phyloP scores from a whole-genome alignment of 345 rosid genomes.

The Lepidium africanum region DNA sequence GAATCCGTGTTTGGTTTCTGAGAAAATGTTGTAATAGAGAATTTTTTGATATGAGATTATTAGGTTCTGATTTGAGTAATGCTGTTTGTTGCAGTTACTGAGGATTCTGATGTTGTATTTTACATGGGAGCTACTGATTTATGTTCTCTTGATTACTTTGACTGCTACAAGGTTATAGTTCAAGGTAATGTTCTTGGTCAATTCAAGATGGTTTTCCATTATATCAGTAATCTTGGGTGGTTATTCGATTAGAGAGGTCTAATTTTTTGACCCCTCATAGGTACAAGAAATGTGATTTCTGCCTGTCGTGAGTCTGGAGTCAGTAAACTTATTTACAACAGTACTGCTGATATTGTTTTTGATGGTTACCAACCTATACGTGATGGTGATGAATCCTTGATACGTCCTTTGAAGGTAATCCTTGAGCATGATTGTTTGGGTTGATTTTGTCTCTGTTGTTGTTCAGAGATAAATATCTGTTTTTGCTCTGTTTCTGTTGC shows the following conservation, averaged over 20 bases:
- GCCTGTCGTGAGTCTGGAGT: constrained; percentile 81
- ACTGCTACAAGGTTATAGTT: constrained; percentile 60
- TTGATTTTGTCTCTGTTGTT: not conserved
- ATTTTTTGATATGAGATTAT: not conserved
- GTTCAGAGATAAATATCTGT: constrained; percentile 14
- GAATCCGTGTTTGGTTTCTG: not conserved
- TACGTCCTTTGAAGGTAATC: constrained; percentile 56
- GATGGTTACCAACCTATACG: constrained; percentile 62
- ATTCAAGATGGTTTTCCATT: not conserved
- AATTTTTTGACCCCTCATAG: constrained; percentile 26
- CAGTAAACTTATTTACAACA: constrained; percentile 63
- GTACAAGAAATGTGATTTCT: constrained; percentile 69
- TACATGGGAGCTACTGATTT: constrained; percentile 54
- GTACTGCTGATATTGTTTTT: constrained; percentile 82
- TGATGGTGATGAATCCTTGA: constrained; percentile 62
- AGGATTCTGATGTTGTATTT: constrained; percentile 66
- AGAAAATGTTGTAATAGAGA: not conserved
- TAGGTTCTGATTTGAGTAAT: not conserved
- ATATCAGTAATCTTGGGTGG: not conserved
- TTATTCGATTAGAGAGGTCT: not conserved
- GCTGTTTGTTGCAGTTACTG: constrained; percentile 46
- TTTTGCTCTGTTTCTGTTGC: constrained; percentile 19
- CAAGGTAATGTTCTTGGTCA: constrained; percentile 46
- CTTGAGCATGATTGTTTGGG: not conserved
- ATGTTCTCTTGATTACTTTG: constrained; percentile 36